Evolutionary conservation across 257 asterid genomes (phyloP).

Genomic region (Thymus mandschuricus): DNA sequence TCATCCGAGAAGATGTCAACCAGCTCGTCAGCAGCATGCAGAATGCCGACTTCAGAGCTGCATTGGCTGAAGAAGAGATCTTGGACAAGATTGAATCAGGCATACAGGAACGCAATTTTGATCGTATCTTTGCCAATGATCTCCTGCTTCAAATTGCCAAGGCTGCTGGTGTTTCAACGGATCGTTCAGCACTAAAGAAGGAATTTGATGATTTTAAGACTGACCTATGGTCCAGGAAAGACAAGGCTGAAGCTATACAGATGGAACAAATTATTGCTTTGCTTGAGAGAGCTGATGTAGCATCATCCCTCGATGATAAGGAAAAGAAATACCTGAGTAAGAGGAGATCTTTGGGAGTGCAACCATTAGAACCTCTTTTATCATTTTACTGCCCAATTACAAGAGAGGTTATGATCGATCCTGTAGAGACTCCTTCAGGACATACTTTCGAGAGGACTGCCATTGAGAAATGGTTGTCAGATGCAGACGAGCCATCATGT

Average conservation of each 20-base stretch:
- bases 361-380: constrained; percentile 56
- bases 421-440: constrained; percentile 69
- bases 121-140: constrained; percentile 61
- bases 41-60: constrained; percentile 54
- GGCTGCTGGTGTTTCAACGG: constrained; percentile 59
- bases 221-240: constrained; percentile 52
- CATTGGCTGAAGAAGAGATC: constrained; percentile 55
- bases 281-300: constrained; percentile 58
- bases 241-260: constrained; percentile 64
- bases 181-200: constrained; percentile 48
- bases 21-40: constrained; percentile 45
- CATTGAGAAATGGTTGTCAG: constrained; percentile 65
- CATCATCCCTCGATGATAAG: constrained; percentile 55
- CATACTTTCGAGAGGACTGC: constrained; percentile 65
- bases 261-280: constrained; percentile 72
- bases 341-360: constrained; percentile 56
- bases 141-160: constrained; percentile 60
- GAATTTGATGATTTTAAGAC: constrained; percentile 59
- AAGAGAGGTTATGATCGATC: constrained; percentile 66
- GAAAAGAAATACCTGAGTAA: constrained; percentile 52
- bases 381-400: constrained; percentile 66
- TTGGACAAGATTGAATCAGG: constrained; percentile 61
- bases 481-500: constrained; percentile 39
- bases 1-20: constrained; percentile 46
- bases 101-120: constrained; percentile 56